Evolutionary conservation across 108 stramenopile genomes (phyloP).

Genomic region (Cylindrotheca fusiformis): DNA sequence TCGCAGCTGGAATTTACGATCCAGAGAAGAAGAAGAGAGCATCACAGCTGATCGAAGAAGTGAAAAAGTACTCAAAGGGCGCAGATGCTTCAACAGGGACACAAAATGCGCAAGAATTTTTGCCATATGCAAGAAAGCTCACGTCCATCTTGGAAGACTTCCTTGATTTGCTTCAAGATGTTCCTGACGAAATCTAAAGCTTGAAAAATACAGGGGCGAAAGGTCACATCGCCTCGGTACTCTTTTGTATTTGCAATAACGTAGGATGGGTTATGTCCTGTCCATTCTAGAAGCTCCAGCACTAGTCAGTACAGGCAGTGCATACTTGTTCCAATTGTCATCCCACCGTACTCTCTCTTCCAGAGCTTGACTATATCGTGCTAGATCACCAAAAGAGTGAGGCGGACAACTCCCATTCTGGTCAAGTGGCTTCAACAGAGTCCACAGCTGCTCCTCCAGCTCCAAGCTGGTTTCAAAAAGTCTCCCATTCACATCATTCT

Average conservation of each 20-base stretch:
- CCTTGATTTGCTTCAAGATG: slow-evolving; percentile 61
- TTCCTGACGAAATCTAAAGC: slow-evolving; percentile 64
- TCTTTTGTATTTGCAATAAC: too few relatives aligned
- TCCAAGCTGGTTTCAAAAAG: slow-evolving; percentile 64
- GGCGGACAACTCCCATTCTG: slow-evolving; percentile 14
- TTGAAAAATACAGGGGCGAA: background rate
- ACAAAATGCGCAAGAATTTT: slow-evolving; percentile 52
- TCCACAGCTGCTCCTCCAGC: slow-evolving; percentile 60
- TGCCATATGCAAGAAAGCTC: slow-evolving; percentile 38
- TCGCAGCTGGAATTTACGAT: slow-evolving; percentile 45
- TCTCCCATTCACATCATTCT: slow-evolving; percentile 82
- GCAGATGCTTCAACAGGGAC: slow-evolving; percentile 53
- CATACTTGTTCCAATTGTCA: slow-evolving; percentile 79
- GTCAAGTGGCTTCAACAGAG: slow-evolving; percentile 43
- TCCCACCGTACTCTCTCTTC: slow-evolving; percentile 64
- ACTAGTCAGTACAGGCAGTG: slow-evolving; percentile 34
- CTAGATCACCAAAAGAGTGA: slow-evolving; percentile 50
- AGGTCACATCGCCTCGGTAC: background rate
- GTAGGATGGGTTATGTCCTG: too few relatives aligned
- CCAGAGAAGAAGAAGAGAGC: slow-evolving; percentile 52
- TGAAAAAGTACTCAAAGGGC: slow-evolving; percentile 66
- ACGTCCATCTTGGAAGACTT: slow-evolving; percentile 56
- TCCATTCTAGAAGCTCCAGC: too few relatives aligned
- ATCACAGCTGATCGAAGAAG: slow-evolving; percentile 43
- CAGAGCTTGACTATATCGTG: slow-evolving; percentile 50